phyloP scores from a whole-genome alignment of 1,284 basidiomycete species.

The Malassezia sp. region DNA sequence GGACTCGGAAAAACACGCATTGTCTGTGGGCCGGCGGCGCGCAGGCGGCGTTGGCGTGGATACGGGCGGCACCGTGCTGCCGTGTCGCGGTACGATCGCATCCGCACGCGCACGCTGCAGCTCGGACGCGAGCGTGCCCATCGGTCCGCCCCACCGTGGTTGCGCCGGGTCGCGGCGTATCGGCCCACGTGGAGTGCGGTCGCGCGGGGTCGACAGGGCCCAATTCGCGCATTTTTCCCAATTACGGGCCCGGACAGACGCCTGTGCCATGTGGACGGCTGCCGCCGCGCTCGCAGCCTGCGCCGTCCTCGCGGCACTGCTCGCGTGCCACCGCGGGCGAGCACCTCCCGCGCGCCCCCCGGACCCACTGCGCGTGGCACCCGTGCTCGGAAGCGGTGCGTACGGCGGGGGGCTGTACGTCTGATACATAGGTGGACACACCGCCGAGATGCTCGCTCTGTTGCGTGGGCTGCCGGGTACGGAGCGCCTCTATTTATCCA shows the following conservation, averaged over 20 bases:
- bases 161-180: neutral
- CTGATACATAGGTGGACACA: constrained; percentile 72
- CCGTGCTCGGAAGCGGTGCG: constrained; percentile 57
- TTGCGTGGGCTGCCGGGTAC: constrained; percentile 65
- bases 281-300: neutral
- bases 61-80: no score
- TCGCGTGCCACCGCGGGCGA: neutral
- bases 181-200: neutral
- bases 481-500: constrained; percentile 69
- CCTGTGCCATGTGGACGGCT: neutral
- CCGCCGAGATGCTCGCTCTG: constrained; percentile 70
- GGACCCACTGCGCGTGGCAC: constrained; percentile 46
- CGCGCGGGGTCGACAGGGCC: neutral
- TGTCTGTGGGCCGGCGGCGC: neutral
- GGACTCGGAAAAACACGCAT: constrained; percentile 1
- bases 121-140: no score
- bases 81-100: no score
- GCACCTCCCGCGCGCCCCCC: neutral
- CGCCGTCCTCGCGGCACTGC: neutral
- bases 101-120: no score
- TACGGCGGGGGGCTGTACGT: no score
- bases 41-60: neutral
- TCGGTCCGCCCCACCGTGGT: neutral
- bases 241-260: neutral
- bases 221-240: neutral